Evolutionary conservation across 2,329 filamentous ascomycete genomes (phyloP).

Genomic region (Colletotrichum sp.): DNA sequence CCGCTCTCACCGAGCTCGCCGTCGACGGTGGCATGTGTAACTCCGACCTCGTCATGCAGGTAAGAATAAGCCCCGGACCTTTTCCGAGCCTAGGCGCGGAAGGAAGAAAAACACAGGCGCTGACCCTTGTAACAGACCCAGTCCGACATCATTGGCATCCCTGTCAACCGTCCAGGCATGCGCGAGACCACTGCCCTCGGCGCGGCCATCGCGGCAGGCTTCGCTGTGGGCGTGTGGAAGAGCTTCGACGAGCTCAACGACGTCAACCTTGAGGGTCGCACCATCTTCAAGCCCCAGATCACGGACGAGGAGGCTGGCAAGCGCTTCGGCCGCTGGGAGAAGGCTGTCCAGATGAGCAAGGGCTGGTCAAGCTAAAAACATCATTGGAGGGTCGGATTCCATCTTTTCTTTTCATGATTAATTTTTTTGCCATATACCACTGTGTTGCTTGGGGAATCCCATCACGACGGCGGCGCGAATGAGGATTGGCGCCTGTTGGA

Average conservation of each 20-base stretch:
- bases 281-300: constrained; percentile 72
- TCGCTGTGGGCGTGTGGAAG: constrained; percentile 77
- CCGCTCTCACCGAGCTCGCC: constrained; percentile 72
- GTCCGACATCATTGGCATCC: constrained; percentile 80
- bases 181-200: constrained; percentile 83
- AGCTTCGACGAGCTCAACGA: constrained; percentile 74
- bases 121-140: constrained; percentile 60
- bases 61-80: constrained; percentile 16
- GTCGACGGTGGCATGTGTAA: constrained; percentile 89
- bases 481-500: not conserved
- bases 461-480: constrained; percentile 11
- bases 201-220: constrained; percentile 82
- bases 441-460: constrained; percentile 12
- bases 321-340: constrained; percentile 75
- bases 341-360: constrained; percentile 79
- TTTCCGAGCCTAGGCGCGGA: constrained; percentile 6
- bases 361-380: constrained; percentile 62
- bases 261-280: constrained; percentile 73
- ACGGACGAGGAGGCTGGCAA: constrained; percentile 60
- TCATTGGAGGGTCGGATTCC: not conserved
- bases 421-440: constrained; percentile 18
- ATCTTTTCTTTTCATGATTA: not conserved
- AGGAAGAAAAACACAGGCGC: not conserved
- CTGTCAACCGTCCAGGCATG: constrained; percentile 80
- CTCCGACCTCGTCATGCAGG: constrained; percentile 79